phyloP scores from a whole-genome alignment of 441 rosid genomes.

The Jatropha podagrica region DNA sequence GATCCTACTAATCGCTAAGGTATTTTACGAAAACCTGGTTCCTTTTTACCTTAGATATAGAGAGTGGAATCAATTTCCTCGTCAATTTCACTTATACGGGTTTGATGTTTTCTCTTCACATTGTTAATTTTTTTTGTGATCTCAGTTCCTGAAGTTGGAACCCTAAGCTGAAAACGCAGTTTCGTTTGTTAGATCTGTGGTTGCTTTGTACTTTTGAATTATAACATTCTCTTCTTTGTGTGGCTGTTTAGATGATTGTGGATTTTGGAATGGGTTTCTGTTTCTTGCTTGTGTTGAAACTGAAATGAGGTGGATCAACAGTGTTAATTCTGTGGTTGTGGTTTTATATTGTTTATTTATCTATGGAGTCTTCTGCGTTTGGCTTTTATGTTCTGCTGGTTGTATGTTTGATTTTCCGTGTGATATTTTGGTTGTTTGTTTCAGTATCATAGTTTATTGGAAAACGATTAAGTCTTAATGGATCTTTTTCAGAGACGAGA shows the following conservation, averaged over 20 bases:
- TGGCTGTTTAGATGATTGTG: neutral
- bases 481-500: neutral
- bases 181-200: conserved; percentile 1
- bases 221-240: neutral
- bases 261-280: neutral
- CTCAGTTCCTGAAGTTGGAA: neutral
- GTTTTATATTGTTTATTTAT: neutral
- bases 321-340: neutral
- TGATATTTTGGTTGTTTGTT: neutral
- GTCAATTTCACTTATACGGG: neutral
- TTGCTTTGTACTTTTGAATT: neutral
- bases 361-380: neutral
- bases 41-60: neutral
- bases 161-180: neutral
- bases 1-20: neutral
- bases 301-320: conserved; percentile 2
- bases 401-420: neutral
- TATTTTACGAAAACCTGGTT: neutral
- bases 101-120: neutral
- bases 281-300: neutral
- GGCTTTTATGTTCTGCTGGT: neutral
- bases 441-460: neutral
- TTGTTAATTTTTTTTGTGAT: neutral
- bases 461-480: neutral
- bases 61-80: neutral